phyloP scores from a whole-genome alignment of 208 protist genomes.

The Spongospora subterranea region DNA sequence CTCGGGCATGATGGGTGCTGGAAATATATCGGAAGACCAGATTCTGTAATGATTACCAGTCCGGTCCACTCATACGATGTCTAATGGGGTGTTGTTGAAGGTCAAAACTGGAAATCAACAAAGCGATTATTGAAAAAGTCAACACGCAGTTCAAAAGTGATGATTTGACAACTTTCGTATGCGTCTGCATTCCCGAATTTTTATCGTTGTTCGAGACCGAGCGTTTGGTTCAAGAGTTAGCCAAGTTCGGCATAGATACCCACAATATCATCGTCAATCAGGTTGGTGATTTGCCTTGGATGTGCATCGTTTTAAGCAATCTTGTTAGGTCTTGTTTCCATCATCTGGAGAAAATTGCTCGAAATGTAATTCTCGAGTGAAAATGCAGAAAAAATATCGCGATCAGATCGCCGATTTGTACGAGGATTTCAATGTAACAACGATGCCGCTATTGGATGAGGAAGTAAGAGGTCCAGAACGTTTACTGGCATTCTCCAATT shows the following conservation, averaged over 20 bases:
- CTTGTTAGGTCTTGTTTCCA: slow-evolving; percentile 21
- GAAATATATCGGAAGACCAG: slow-evolving; percentile 24
- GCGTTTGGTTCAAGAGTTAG: slow-evolving; percentile 94
- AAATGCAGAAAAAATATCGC: slow-evolving; percentile 89
- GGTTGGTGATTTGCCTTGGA: slow-evolving; percentile 77
- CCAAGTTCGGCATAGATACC: slow-evolving; percentile 88
- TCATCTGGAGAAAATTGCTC: slow-evolving; percentile 76
- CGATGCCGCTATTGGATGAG: slow-evolving; percentile 85
- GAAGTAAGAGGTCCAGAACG: slow-evolving; percentile 73
- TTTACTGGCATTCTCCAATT: background rate
- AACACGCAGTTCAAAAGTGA: slow-evolving; percentile 69
- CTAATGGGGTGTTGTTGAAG: background rate
- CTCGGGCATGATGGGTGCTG: background rate
- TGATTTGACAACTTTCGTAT: slow-evolving; percentile 92
- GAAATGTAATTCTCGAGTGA: slow-evolving; percentile 84
- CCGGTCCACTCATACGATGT: background rate
- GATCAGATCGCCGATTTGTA: slow-evolving; percentile 91
- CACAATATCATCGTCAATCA: slow-evolving; percentile 95
- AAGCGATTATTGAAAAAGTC: slow-evolving; percentile 68
- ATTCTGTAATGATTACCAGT: background rate
- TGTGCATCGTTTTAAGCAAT: slow-evolving; percentile 18
- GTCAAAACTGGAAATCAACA: slow-evolving; percentile 59
- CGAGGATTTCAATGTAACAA: slow-evolving; percentile 91
- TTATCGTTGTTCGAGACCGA: slow-evolving; percentile 98
- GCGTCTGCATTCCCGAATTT: slow-evolving; percentile 98